A percentile compares a stretch with the other conserved stretches of the same genome.
Conservation (phyloP, 2,329 filamentous ascomycete species). For the Chaetomium olivaceum region DNA sequence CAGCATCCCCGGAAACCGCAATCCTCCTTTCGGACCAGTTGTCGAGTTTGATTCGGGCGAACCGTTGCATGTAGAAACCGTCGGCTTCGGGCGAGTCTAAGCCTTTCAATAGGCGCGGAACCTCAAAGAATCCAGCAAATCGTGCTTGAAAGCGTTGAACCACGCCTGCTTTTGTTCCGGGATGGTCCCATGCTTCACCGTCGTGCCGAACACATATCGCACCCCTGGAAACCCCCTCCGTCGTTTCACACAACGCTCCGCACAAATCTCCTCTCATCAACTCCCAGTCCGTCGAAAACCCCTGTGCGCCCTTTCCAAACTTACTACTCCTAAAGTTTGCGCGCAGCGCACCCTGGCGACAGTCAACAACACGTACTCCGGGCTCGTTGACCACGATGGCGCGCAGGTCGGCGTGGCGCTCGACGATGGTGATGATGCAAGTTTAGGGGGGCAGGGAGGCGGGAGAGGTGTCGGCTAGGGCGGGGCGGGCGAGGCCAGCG, state of each 20-base stretch:
- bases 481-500: slow-evolving; percentile 48
- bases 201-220: slow-evolving; percentile 35
- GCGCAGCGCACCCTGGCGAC: slow-evolving; percentile 31
- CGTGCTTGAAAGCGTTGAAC: slow-evolving; percentile 43
- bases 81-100: slow-evolving; percentile 42
- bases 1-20: slow-evolving; percentile 57
- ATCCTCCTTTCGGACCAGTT: slow-evolving; percentile 47
- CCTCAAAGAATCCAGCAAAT: slow-evolving; percentile 47
- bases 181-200: slow-evolving; percentile 37
- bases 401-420: slow-evolving; percentile 43
- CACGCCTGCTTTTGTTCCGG: slow-evolving; percentile 44
- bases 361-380: slow-evolving; percentile 50
- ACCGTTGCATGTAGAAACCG: slow-evolving; percentile 49
- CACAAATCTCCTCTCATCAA: slow-evolving; percentile 61
- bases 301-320: slow-evolving; percentile 45
- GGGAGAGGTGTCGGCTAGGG: slow-evolving; percentile 46
- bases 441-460: slow-evolving; percentile 32
- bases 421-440: slow-evolving; percentile 46
- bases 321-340: slow-evolving; percentile 46
- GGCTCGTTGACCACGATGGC: slow-evolving; percentile 46
- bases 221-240: slow-evolving; percentile 30
- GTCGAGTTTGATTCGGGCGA: slow-evolving; percentile 49
- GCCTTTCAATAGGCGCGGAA: slow-evolving; percentile 38
- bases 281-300: slow-evolving; percentile 57
- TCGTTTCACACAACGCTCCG: slow-evolving; percentile 49